Evolutionary conservation across 352 stramenopile species (phyloP), one percentile per base, ranked within the genome.

Genomic region (Phytophthora cryptogea): DNA sequence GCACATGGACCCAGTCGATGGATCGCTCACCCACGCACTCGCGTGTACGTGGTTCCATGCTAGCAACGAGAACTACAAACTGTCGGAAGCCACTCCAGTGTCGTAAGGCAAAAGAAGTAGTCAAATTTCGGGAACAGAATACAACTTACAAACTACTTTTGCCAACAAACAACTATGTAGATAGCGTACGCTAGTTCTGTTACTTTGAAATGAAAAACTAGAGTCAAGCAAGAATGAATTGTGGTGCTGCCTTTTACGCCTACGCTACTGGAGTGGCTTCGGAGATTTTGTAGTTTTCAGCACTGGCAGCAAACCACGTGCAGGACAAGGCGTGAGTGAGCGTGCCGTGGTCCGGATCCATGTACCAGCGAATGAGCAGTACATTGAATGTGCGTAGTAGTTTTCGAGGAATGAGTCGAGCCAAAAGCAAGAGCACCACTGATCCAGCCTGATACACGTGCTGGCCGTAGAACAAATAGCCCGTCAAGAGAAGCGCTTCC

Each of bases 11-110:
- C 55, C 61, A 13, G 31, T 63, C 3, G 39, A 61, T 9, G 56
- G 62, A 4, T 56, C 41, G 5, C 41, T 74, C 17, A 65, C 56
- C 4, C 45, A 61, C 13, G 42, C 62, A 4, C 37, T 58, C 5
- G 68, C 66, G 0, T 74, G 66, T 28, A 68, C 56, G 2, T 74
- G 66, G 66, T 71, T 59, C 36, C 54, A 51, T 4, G 66, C 66
- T 0, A 74, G 61, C 16, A 61, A 57, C 16, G 66, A 74, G 42
- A 68, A 70, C 43, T 65, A 74, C 42, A 65, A 52, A 47, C 54
- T 70, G 17, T 70, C 66, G 10, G 57, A 65, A 13, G 66, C 66
- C n/a, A 66, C 58, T 8, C 50, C 57, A 1, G 58, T 72, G n/a
- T 62, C 59, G 5, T 67, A 41, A n/a, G 23, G 20, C 20, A 23